Evolutionary conservation across 75 land plant genomes (phyloP), one percentile per base, ranked within the genome.

Genomic region (Cupressus sempervirens): DNA sequence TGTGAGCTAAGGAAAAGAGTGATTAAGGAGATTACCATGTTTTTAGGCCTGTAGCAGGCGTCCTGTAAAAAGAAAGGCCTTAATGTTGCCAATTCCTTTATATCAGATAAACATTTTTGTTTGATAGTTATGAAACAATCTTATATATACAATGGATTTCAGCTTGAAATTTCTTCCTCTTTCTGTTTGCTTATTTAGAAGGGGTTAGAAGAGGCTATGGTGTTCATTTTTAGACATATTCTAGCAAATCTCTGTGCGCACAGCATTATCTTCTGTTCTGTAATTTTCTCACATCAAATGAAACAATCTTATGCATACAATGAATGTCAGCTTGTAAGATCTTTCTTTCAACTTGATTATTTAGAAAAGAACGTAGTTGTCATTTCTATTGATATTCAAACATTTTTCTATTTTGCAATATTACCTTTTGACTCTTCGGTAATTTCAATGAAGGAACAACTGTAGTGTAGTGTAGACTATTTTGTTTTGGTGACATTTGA

Each of bases 111-210:
- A 56, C 84, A 84, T 8, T 73, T 35, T 50, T 7, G 43, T 15
- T 26, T 29, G 23, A 50, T 88, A 34, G 18, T 86, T 38, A 86
- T 88, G 89, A 88, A 50, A 65, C 88, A 67, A 23, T 88, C 89
- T n/a, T 88, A 88, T 26, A 88, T 88, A 76, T 88, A 88, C 84
- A 76, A 87, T 6, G 88, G 84, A 18, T 86, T 88, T 72, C 87
- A 88, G 89, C 87, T 88, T 80, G 89, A 86, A 87, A 50, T 32
- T 8, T 79, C 30, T 52, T 29, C 50, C 52, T 46, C 38, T 34
- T 23, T 50, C 15, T 50, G 15, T 13, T 48, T 48, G 11, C 0
- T 48, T 50, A 50, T 50, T 50, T 50, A 50, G 14, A 50, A 50
- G 53, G 53, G 53, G 13, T 50, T 50, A 50, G 14, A 50, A 50